Conservation (phyloP, 371 early-diverging fungal genomes). For the Zopfochytrium polystomum region DNA sequence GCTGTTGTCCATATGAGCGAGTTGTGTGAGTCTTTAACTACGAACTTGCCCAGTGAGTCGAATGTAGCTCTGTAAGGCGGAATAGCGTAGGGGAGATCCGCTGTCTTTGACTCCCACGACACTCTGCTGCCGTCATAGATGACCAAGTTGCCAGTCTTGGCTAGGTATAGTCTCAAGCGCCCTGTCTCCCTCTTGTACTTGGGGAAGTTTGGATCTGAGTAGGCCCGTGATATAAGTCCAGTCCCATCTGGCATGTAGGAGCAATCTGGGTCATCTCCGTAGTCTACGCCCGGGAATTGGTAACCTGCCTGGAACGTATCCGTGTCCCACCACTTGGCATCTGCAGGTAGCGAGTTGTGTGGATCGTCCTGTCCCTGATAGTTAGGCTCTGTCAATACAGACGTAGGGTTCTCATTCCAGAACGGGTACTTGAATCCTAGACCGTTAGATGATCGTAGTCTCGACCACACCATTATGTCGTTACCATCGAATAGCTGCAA, state of each 20-base stretch:
- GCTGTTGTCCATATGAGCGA: slow-evolving; percentile 3
- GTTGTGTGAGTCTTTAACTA: neutral
- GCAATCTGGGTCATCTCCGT: too few relatives aligned
- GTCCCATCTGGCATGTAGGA: too few relatives aligned
- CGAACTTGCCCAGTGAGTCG: slow-evolving; percentile 2
- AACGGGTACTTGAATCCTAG: slow-evolving; percentile 13
- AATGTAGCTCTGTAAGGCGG: slow-evolving; percentile 4
- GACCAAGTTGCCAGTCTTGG: slow-evolving; percentile 3
- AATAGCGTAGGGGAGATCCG: slow-evolving; percentile 2
- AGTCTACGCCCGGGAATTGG: too few relatives aligned
- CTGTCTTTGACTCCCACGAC: slow-evolving; percentile 8
- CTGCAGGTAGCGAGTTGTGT: too few relatives aligned
- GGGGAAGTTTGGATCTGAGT: too few relatives aligned
- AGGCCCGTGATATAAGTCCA: too few relatives aligned
- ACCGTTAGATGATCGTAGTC: neutral
- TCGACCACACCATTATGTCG: slow-evolving; percentile 5
- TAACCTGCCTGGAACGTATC: too few relatives aligned
- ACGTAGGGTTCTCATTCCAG: neutral
- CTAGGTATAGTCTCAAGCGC: slow-evolving; percentile 1
- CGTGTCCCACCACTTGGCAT: too few relatives aligned
- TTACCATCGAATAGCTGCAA: slow-evolving; percentile 6
- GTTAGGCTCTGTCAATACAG: neutral
- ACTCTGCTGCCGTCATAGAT: slow-evolving; percentile 2
- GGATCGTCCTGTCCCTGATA: too few relatives aligned
- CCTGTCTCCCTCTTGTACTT: neutral